Percentiles rank a stretch among this genome's conserved stretches.
These are phyloP conservation scores for Mycogone perniciosa DNA, from an alignment of 2,329 filamentous ascomycete species.

Conservation along the genomic window DNA sequence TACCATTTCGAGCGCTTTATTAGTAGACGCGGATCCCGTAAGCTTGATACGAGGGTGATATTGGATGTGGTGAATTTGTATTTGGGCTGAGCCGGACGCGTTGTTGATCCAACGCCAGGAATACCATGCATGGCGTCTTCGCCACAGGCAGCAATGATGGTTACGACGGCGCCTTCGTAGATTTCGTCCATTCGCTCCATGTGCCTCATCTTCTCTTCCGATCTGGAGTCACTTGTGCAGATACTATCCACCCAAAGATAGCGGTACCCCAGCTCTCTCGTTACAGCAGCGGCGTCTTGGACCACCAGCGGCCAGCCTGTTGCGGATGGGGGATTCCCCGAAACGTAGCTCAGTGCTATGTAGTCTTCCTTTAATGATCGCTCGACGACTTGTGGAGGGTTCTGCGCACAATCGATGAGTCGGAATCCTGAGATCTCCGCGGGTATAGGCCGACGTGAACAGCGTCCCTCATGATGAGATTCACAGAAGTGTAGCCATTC, in stretches of 20 bases:
- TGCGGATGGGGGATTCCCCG: constrained; percentile 21
- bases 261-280: constrained; percentile 24
- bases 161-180: constrained; percentile 28
- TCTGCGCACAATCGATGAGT: constrained; percentile 28
- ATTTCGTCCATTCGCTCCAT: constrained; percentile 33
- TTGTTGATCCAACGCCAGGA: constrained; percentile 27
- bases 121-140: constrained; percentile 28
- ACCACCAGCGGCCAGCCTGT: constrained; percentile 26
- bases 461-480: constrained; percentile 27
- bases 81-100: constrained; percentile 23
- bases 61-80: constrained; percentile 27
- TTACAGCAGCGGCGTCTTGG: constrained; percentile 26
- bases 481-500: constrained; percentile 31
- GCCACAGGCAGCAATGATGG: constrained; percentile 34
- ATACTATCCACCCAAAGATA: constrained; percentile 35
- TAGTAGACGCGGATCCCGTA: constrained; percentile 25
- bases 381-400: constrained; percentile 25
- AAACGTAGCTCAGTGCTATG: constrained; percentile 31
- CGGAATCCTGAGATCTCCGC: constrained; percentile 26
- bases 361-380: constrained; percentile 25
- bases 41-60: constrained; percentile 28
- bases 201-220: constrained; percentile 24
- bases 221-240: constrained; percentile 25
- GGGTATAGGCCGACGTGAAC: constrained; percentile 21
- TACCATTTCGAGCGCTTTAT: constrained; percentile 29